Base-by-base conservation (phyloP, 169 alveolate genomes). In the Plasmodium knowlesi region DNA sequence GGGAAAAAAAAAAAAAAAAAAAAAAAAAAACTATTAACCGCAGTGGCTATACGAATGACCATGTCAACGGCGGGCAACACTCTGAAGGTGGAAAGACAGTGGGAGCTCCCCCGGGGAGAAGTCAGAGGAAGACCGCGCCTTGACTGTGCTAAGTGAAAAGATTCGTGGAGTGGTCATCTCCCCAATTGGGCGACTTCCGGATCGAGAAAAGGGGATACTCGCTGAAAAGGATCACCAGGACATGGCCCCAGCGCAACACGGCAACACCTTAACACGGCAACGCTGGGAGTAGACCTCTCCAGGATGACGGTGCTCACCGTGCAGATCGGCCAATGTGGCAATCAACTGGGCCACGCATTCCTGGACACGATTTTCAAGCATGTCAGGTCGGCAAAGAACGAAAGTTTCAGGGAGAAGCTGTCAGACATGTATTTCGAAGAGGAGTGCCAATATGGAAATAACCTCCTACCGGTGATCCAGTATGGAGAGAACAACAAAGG, bases 291-390 rank as follows among this genome's bases (percentile, higher is more conserved):
- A 2, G 28, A 16, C 16, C 0, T 10, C 28, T 22, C 19, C 14
- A 89, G 22, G 32, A 89, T 89, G 94, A 37, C 80, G 25, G 94
- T 89, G 14, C 76, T 89, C 22, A 81, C 57, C 54, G 57, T 89
- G 22, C 94, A 89, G 43, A 80, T 89, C 22, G 94, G 94, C 4
- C 94, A 89, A 25, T 89, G 94, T n/a, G 94, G 94, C 9, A 89
- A 89, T 39, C 94, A 89, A 30, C 22, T 89, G 37, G 94, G 94
- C 1, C 46, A 39, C 0, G 86, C 67, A 43, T 89, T 80, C 83
- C 83, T 67, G 3, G 91, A 89, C 78, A 57, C 46, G 16, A 79
- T 89, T 1, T 81, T 67, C 43, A 78, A 46, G 16, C 85, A 89
- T 39, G 82, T 89, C n/a, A 28, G 53, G 2, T 10, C 41, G 1